Percentiles rank a stretch among this genome's conserved stretches.
These are phyloP conservation scores for Eucalyptus rudis DNA, from an alignment of 345 rosid species.

Conservation along the genomic window DNA sequence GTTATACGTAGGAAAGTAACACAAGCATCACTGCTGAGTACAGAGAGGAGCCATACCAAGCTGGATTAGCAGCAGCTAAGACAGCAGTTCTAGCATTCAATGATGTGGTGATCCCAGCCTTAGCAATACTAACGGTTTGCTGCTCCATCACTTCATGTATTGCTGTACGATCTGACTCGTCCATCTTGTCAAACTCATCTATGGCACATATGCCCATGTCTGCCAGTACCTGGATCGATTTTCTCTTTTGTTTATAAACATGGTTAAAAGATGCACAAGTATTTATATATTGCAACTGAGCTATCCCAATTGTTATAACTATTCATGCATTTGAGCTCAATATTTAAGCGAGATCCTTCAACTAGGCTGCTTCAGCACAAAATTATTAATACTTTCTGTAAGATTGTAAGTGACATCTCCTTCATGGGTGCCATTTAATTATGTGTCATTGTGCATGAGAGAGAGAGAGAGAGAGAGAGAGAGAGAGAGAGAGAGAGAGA, in stretches of 20 bases:
- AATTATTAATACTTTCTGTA: neutral
- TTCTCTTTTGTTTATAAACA: neutral
- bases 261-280: neutral
- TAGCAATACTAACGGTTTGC: slow-evolving; percentile 99
- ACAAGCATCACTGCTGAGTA: neutral
- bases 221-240: slow-evolving; percentile 67
- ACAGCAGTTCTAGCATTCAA: slow-evolving; percentile 95
- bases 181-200: slow-evolving; percentile 99
- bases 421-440: neutral
- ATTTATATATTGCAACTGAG: neutral
- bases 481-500: neutral
- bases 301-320: neutral
- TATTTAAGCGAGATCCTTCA: neutral
- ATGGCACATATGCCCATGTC: slow-evolving; percentile 99
- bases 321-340: neutral
- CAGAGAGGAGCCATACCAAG: slow-evolving; percentile 43
- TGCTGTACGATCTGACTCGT: slow-evolving; percentile 95
- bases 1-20: neutral
- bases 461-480: neutral
- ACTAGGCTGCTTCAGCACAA: neutral
- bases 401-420: neutral
- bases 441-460: neutral
- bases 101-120: slow-evolving; percentile 98
- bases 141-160: slow-evolving; percentile 99
- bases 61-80: slow-evolving; percentile 99